A percentile compares a stretch with the other conserved stretches of the same genome.
Conservation (phyloP, 1,139 yeast genomes). For the Sugiyamaella paludigena region DNA sequence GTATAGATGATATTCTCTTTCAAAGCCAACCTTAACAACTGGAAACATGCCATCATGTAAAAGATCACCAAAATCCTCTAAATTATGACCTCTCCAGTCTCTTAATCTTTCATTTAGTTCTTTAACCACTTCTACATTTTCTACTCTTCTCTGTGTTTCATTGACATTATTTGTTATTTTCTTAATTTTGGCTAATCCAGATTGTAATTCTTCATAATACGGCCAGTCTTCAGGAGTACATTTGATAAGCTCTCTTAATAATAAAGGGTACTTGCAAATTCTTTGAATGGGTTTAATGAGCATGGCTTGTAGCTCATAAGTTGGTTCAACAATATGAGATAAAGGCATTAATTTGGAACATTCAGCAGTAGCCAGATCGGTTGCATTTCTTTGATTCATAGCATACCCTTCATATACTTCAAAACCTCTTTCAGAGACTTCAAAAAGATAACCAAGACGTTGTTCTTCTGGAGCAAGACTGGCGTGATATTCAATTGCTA, state of each 20-base stretch:
- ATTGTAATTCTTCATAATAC: conserved; percentile 62
- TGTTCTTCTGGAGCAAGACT: conserved; percentile 72
- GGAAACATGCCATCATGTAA: conserved; percentile 74
- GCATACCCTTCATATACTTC: conserved; percentile 80
- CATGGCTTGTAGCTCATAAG: conserved; percentile 85
- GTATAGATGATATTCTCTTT: conserved; percentile 86
- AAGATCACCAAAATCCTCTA: conserved; percentile 80
- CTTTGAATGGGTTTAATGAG: conserved; percentile 93
- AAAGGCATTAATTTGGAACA: conserved; percentile 55
- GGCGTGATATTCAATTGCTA: conserved; percentile 86
- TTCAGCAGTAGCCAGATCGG: conserved; percentile 72
- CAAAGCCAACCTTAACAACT: conserved; percentile 71
- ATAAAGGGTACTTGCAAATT: conserved; percentile 85
- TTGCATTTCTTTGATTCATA: conserved; percentile 86
- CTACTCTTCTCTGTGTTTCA: conserved; percentile 92
- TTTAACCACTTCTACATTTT: conserved; percentile 70
- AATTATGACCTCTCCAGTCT: conserved; percentile 93
- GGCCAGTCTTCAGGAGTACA: conserved; percentile 54
- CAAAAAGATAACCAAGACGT: conserved; percentile 82
- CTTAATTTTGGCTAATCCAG: conserved; percentile 67
- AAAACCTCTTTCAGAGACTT: conserved; percentile 75
- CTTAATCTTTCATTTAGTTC: conserved; percentile 69
- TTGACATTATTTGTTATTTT: conserved; percentile 83
- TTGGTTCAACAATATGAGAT: conserved; percentile 70
- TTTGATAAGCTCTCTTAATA: conserved; percentile 73